These are phyloP conservation scores for Nakazawaea pomicola DNA, from an alignment of 805 yeast genomes.

Conservation along the genomic window DNA sequence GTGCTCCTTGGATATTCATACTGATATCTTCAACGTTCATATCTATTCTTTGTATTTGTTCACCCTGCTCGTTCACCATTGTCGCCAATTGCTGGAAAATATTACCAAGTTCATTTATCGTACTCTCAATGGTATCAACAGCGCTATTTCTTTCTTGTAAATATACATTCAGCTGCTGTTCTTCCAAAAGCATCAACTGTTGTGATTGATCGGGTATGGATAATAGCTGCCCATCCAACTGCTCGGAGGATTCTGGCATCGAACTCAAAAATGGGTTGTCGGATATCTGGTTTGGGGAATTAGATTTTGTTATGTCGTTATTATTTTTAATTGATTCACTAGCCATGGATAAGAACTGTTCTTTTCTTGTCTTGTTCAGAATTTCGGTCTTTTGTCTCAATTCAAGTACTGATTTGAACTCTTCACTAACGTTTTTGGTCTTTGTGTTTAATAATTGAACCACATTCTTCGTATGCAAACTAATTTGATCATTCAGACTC, in stretches of 20 bases:
- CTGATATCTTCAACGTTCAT: conserved; percentile 91
- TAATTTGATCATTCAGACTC: conserved; percentile 54
- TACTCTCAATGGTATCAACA: conserved; percentile 94
- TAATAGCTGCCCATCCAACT: conserved; percentile 42
- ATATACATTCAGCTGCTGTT: conserved; percentile 65
- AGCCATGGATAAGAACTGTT: conserved; percentile 65
- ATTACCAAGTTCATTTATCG: conserved; percentile 94
- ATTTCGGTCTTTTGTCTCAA: conserved; percentile 81
- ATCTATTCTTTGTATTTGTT: conserved; percentile 91
- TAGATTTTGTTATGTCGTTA: conserved; percentile 15
- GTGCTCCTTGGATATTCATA: conserved; percentile 88
- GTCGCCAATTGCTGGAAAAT: conserved; percentile 92
- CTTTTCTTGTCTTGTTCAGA: conserved; percentile 75
- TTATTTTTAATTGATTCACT: conserved; percentile 12
- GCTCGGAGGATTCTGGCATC: conserved; percentile 14
- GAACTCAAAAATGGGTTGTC: conserved; percentile 33
- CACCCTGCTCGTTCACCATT: conserved; percentile 98
- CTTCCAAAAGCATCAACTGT: conserved; percentile 75
- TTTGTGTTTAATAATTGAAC: conserved; percentile 82
- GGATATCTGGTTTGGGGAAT: conserved; percentile 17
- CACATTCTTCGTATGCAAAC: conserved; percentile 78
- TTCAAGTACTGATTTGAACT: conserved; percentile 85
- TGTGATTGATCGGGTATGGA: conserved; percentile 85
- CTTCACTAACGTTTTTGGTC: conserved; percentile 88
- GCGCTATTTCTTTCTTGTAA: conserved; percentile 82